Base-by-base conservation (phyloP, 1,284 basidiomycete genomes). In the Tilletia caries region DNA sequence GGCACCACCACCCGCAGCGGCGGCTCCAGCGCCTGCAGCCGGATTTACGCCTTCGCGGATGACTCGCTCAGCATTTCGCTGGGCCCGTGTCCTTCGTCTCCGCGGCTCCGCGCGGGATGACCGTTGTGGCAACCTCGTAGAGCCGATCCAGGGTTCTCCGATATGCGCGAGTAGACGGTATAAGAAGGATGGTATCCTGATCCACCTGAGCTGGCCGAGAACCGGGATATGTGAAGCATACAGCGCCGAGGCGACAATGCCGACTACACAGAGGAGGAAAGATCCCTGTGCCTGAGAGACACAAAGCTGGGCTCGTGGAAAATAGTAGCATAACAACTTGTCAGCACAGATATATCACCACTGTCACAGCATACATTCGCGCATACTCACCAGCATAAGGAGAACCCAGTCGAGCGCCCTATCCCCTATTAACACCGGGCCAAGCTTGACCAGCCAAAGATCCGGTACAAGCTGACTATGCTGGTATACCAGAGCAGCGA, bases 51-150 rank as follows among this genome's bases (percentile, higher is more conserved):
- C 58, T 8, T 62, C 58, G 10, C 58, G 58, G 34, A 13, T 23
- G 4, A 33, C 32, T 33, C 58, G 58, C 58, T 62, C 58, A 20
- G 58, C 58, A 62, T 33, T 62, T 18, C 58, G 27, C 18, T 62
- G 58, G 3, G 58, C 58, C 18, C 58, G 32, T 20, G 58, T 62
- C 32, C 58, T 13, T 34, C 58, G 27, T 34, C 58, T 29, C 58
- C 58, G 15, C 6, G 58, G 58, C 23, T 62, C 58, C 32, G 58
- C 58, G 13, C 58, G 58, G 1, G 58, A 62, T 34, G 58, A 62
- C 6, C 58, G 27, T 34, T 62, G 58, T 33, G 58, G 58, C n/a
- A 62, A 5, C 32, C 58, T 62, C 32, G 58, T 62, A 27, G 58
- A 33, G 58, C 58, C 58, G 58, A 62, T 62, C 58, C 58, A 62